Percentiles rank a stretch among this genome's conserved stretches.
phyloP scores from a whole-genome alignment of 2,329 filamentous ascomycete genomes.

The Emergomyces pasteurianus region DNA sequence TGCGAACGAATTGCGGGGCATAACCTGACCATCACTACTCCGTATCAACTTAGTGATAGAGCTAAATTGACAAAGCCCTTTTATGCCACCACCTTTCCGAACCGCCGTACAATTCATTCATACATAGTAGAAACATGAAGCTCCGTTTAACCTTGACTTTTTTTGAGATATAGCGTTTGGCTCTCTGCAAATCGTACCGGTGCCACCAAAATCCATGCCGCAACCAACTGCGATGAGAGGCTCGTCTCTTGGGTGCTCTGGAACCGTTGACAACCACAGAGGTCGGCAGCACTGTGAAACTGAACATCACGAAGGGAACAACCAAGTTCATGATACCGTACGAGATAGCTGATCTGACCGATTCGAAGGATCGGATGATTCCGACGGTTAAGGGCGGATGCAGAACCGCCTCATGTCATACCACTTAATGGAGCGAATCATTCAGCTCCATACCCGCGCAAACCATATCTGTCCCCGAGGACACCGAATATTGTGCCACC shows the following conservation, averaged over 20 bases:
- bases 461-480: constrained; percentile 27
- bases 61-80: not conserved
- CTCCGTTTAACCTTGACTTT: not conserved
- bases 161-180: not conserved
- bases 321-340: constrained; percentile 41
- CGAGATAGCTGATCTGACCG: constrained; percentile 35
- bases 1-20: not conserved
- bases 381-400: constrained; percentile 33
- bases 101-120: not conserved
- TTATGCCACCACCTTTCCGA: not conserved
- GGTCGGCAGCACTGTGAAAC: constrained; percentile 15
- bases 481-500: constrained; percentile 31
- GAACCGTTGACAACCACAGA: constrained; percentile 3
- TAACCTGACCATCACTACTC: not conserved
- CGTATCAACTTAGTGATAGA: not conserved
- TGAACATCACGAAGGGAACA: constrained; percentile 39
- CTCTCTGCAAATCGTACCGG: not conserved
- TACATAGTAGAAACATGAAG: not conserved
- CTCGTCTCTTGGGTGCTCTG: constrained; percentile 1
- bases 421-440: constrained; percentile 37
- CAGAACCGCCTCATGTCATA: constrained; percentile 31
- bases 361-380: constrained; percentile 39
- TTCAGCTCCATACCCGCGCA: constrained; percentile 30
- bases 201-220: not conserved
- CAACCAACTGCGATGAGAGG: not conserved